Conservation (phyloP, 306 rosid genomes). For the Hippophae gyantsensis region DNA sequence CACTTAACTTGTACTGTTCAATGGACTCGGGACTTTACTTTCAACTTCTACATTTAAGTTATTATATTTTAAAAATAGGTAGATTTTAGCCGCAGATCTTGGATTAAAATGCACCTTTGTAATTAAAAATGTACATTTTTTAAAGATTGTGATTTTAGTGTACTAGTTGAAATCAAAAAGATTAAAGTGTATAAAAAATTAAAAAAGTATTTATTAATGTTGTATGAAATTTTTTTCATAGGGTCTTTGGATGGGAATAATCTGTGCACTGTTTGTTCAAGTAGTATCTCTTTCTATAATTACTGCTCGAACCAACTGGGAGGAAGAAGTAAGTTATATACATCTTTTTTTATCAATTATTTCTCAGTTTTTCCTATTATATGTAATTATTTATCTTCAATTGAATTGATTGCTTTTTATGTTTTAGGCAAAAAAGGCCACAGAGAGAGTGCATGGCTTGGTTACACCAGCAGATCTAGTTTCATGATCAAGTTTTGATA, state of each 20-base stretch:
- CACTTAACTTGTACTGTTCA: no score
- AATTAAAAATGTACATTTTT: not conserved
- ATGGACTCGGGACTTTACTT: no score
- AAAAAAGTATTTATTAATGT: slow-evolving; percentile 3
- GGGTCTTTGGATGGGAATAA: slow-evolving; percentile 53
- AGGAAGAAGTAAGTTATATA: slow-evolving; percentile 27
- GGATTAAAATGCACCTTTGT: no score
- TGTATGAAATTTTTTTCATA: no score
- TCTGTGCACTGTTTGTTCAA: slow-evolving; percentile 53
- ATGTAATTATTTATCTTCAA: not conserved
- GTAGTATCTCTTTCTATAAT: slow-evolving; percentile 20
- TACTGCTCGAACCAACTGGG: slow-evolving; percentile 47
- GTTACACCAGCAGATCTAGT: not conserved
- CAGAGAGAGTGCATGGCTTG: not conserved
- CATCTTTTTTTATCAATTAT: not conserved
- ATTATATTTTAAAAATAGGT: no score
- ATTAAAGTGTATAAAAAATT: not conserved
- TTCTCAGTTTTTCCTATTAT: not conserved
- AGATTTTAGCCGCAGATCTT: no score
- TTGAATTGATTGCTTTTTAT: not conserved
- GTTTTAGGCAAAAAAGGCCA: not conserved
- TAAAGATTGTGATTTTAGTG: not conserved
- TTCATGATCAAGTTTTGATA: not conserved
- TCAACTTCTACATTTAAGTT: no score
- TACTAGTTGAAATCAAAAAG: not conserved